A percentile compares a stretch with the other conserved stretches of the same genome.
phyloP scores from a whole-genome alignment of 768 basidiomycete genomes.

The Phaeotremella skinneri region DNA sequence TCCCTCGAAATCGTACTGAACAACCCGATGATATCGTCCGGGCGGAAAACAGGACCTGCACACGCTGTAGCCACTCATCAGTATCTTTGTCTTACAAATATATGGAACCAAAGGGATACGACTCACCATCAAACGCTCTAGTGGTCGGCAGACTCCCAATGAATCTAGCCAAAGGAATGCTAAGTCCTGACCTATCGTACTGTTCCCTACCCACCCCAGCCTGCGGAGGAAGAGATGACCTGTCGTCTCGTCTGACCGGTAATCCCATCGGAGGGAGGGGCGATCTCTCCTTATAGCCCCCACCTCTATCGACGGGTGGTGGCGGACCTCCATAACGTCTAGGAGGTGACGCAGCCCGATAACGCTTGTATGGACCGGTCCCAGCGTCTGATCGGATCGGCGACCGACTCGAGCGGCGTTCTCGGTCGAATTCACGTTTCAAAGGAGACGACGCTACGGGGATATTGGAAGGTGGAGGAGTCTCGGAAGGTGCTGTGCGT shows the following conservation, averaged over 20 bases:
- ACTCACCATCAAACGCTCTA: slow-evolving; percentile 77
- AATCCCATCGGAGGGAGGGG: not conserved
- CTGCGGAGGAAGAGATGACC: slow-evolving; percentile 32
- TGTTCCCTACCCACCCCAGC: slow-evolving; percentile 52
- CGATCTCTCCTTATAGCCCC: slow-evolving; percentile 13
- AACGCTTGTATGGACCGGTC: slow-evolving; percentile 30
- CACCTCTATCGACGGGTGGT: slow-evolving; percentile 29
- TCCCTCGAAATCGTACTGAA: slow-evolving; percentile 59
- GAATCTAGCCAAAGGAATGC: slow-evolving; percentile 67
- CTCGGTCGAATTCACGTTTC: slow-evolving; percentile 18
- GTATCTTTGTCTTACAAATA: not conserved
- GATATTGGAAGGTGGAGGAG: slow-evolving; percentile 11
- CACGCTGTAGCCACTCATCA: not conserved
- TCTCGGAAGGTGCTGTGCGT: slow-evolving; percentile 21
- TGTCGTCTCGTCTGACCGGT: slow-evolving; percentile 11
- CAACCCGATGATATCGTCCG: slow-evolving; percentile 83
- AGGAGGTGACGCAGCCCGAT: slow-evolving; percentile 28
- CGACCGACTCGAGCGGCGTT: slow-evolving; percentile 13
- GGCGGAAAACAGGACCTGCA: slow-evolving; percentile 80
- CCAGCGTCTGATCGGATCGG: slow-evolving; percentile 18
- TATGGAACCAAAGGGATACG: not conserved
- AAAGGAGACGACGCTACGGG: slow-evolving; percentile 12
- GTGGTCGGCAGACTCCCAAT: slow-evolving; percentile 73
- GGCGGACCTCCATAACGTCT: slow-evolving; percentile 13
- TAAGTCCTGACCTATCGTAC: slow-evolving; percentile 54